Conservation (phyloP, 305 asterid species). For the Striga hermonthica region DNA sequence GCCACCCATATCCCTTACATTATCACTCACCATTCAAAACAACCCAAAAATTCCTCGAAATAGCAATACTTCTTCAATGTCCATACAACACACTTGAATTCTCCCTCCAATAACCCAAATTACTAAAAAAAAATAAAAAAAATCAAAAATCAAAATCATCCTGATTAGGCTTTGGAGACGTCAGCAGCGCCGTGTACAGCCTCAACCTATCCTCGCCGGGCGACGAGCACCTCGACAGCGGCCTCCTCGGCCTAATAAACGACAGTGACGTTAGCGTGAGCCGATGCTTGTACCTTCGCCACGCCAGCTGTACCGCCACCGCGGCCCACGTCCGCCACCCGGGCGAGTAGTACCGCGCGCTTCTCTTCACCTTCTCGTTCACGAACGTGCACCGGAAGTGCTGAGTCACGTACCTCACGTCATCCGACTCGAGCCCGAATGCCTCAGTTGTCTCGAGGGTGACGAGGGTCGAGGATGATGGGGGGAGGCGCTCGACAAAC, state of each 20-base stretch:
- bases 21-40: background rate
- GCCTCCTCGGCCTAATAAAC: conserved; percentile 81
- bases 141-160: conserved; percentile 62
- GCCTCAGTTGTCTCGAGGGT: conserved; percentile 94
- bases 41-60: background rate
- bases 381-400: conserved; percentile 92
- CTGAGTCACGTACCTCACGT: conserved; percentile 86
- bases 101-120: background rate
- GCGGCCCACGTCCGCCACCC: conserved; percentile 99
- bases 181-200: conserved; percentile 79
- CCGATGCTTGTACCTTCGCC: conserved; percentile 81
- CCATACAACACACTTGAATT: background rate
- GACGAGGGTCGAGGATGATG: conserved; percentile 64
- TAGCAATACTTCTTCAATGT: background rate
- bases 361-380: conserved; percentile 81
- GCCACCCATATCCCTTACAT: too few relatives aligned
- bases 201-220: conserved; percentile 82
- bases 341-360: conserved; percentile 90
- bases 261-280: conserved; percentile 75
- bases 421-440: conserved; percentile 88
- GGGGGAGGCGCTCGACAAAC: conserved; percentile 84
- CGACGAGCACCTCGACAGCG: conserved; percentile 78
- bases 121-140: background rate
- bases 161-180: conserved; percentile 94
- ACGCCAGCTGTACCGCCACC: conserved; percentile 89